Evolutionary conservation across 2,329 filamentous ascomycete species (phyloP).

Genomic region (Fusarium newnesense): DNA sequence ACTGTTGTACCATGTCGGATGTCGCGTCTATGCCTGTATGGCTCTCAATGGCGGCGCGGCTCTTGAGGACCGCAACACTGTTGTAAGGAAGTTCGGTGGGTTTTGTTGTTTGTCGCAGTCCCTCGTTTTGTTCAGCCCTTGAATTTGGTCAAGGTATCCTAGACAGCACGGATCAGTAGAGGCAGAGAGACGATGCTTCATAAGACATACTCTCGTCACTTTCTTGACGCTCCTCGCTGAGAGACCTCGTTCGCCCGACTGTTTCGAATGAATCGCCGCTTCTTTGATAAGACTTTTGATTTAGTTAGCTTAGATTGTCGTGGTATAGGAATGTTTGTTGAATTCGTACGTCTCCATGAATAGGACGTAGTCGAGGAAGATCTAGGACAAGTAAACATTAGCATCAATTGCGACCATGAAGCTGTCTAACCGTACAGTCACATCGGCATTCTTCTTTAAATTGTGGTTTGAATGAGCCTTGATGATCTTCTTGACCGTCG

Average conservation of each 20-base stretch:
- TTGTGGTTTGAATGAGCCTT: constrained; percentile 87
- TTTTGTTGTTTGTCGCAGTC: background rate
- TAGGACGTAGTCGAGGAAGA: constrained; percentile 85
- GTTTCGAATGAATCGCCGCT: constrained; percentile 79
- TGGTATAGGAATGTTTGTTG: background rate
- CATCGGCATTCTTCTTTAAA: constrained; percentile 86
- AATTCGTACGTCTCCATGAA: constrained; percentile 74
- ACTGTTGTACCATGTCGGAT: background rate
- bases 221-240: constrained; percentile 82
- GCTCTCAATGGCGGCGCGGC: constrained; percentile 2
- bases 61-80: background rate
- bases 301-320: background rate
- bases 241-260: constrained; percentile 76
- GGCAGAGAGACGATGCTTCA: background rate
- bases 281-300: constrained; percentile 77
- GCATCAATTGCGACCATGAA: constrained; percentile 27
- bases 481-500: constrained; percentile 87
- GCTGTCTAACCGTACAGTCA: constrained; percentile 68
- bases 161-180: constrained; percentile 19
- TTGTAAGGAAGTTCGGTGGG: background rate
- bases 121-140: constrained; percentile 63
- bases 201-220: constrained; percentile 73
- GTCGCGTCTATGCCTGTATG: background rate
- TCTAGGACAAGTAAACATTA: constrained; percentile 61
- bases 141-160: constrained; percentile 75